Evolutionary conservation across 2,329 filamentous ascomycete genomes (phyloP), one percentile per base, ranked within the genome.

Genomic region (Aspergillus fischeri): DNA sequence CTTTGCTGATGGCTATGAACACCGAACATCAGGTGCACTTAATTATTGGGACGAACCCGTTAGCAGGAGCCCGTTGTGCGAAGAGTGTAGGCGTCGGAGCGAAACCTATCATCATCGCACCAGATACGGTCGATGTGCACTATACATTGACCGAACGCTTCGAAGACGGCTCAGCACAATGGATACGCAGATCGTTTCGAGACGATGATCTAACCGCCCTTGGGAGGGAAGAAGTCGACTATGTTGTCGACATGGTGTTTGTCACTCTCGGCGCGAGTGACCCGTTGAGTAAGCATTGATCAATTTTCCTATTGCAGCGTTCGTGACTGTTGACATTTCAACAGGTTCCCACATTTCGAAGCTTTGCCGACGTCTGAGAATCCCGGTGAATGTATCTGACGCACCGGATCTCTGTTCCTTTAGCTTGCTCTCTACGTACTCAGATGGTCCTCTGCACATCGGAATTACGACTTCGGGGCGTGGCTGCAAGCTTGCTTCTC

Each of bases 391-490:
- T 74, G 91, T 97, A 27, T 85, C 91, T 59, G 94, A 99, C 76
- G 85, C 90, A 0, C 90, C 93, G 0, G 82, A 85, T 35, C 86
- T 97, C 17, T 97, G 92, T 78, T 90, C 91, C 27, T 96, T 99
- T 73, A 89, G 89, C 4, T 82, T 99, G 53, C 85, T 97, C 49
- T 94, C 92, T 25, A 95, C 91, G 7, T 87, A 97, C 73, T 86
- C 84, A 54, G 92, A 97, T 68, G 94, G 94, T 0, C 93, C 94
- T 9, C 81, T 99, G 44, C 94, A 97, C 71, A 88, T 99, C 59
- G 94, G 94, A 60, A 89, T 99, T 57, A 97, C 94, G 3, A 97
- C 94, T 0, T 97, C 95, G 57, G 93, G 94, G 21, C 88, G 90
- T 66, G 94, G 94, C 1, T 97, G 94, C 79, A 97, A 96, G 75